phyloP scores from a whole-genome alignment of 106 monocot species.

The Vanilla planifolia region DNA sequence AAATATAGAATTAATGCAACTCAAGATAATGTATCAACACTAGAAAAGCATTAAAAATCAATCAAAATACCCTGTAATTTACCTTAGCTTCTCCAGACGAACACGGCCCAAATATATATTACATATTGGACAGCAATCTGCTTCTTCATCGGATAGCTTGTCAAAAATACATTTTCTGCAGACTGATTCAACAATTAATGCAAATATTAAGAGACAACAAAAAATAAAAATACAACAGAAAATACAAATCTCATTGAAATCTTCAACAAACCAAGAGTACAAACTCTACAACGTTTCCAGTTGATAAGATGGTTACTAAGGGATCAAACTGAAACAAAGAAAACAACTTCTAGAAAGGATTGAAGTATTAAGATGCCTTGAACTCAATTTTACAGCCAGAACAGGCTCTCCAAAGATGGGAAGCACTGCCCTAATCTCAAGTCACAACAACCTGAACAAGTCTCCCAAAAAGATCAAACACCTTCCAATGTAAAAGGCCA shows the following conservation, averaged over 20 bases:
- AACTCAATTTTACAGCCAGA: too few relatives aligned
- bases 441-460: too few relatives aligned
- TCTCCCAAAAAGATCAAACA: too few relatives aligned
- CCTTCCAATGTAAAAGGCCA: too few relatives aligned
- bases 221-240: not conserved
- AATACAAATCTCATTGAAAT: not conserved
- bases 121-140: constrained; percentile 79
- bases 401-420: too few relatives aligned
- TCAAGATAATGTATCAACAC: too few relatives aligned
- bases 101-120: constrained; percentile 62
- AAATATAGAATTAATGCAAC: too few relatives aligned
- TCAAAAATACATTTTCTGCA: constrained; percentile 91
- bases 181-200: constrained; percentile 40
- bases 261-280: not conserved
- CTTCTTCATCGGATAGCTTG: constrained; percentile 69
- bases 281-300: not conserved
- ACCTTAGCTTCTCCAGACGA: constrained; percentile 82
- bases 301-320: too few relatives aligned
- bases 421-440: too few relatives aligned
- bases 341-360: not conserved
- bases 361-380: not conserved
- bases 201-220: not conserved
- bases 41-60: too few relatives aligned
- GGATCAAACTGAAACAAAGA: too few relatives aligned
- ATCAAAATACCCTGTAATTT: too few relatives aligned